Conservation (phyloP, 2,329 filamentous ascomycete genomes). For the Aspergillus sp. region DNA sequence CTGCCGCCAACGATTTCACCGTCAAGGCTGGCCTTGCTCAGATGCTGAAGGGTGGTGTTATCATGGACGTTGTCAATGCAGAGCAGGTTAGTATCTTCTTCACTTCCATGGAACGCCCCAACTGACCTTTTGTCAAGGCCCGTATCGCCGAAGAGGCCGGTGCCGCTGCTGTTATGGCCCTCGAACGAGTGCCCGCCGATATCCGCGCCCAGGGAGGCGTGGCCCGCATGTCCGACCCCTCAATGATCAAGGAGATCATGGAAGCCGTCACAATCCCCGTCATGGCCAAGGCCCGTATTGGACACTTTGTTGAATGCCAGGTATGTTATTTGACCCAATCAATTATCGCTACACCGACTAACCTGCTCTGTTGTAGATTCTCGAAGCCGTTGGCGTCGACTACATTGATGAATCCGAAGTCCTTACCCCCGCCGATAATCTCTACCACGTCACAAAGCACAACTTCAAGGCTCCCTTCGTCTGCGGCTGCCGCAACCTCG, state of each 20-base stretch:
- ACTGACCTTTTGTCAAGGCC: slow-evolving; percentile 58
- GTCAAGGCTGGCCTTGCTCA: slow-evolving; percentile 95
- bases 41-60: slow-evolving; percentile 99
- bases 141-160: slow-evolving; percentile 97
- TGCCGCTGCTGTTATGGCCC: slow-evolving; percentile 95
- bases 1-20: slow-evolving; percentile 67
- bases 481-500: slow-evolving; percentile 92
- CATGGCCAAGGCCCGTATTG: slow-evolving; percentile 98
- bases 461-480: slow-evolving; percentile 86
- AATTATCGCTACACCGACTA: background rate
- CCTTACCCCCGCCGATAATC: slow-evolving; percentile 88
- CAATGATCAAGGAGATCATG: slow-evolving; percentile 96
- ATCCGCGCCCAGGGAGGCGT: slow-evolving; percentile 92
- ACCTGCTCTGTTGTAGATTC: slow-evolving; percentile 63
- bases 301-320: slow-evolving; percentile 97
- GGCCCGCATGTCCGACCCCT: slow-evolving; percentile 93
- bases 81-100: slow-evolving; percentile 63
- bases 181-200: slow-evolving; percentile 95
- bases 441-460: slow-evolving; percentile 90
- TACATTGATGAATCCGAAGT: slow-evolving; percentile 99
- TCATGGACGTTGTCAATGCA: slow-evolving; percentile 97
- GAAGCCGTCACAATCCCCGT: slow-evolving; percentile 93
- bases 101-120: background rate
- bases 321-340: slow-evolving; percentile 41
- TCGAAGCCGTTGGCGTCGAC: slow-evolving; percentile 92